Percentiles rank a stretch among this genome's conserved stretches.
Evolutionary conservation across 2,329 filamentous ascomycete genomes (phyloP).

Genomic region (Tolypocladium capitatum): DNA sequence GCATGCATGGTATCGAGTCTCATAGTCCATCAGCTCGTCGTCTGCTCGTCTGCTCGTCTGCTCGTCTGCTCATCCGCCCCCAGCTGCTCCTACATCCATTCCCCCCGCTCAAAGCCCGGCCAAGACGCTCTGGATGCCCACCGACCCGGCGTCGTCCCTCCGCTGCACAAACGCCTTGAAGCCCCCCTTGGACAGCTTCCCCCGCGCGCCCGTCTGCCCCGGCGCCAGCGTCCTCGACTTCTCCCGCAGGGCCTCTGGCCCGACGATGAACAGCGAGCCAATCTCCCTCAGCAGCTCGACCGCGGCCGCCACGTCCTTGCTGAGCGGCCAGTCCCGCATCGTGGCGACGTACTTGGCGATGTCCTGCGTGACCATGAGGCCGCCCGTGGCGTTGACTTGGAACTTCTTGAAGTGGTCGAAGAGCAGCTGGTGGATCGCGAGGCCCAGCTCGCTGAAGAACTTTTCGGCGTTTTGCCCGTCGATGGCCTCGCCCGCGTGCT

Average conservation of each 20-base stretch:
- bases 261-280: constrained; percentile 89
- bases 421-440: constrained; percentile 63
- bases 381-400: constrained; percentile 82
- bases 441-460: constrained; percentile 72
- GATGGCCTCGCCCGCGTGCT: constrained; percentile 52
- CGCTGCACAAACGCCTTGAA: constrained; percentile 75
- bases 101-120: constrained; percentile 38
- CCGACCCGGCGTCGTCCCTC: constrained; percentile 69
- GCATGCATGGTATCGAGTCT: constrained; percentile 1
- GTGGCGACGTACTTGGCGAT: constrained; percentile 86
- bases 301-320: constrained; percentile 51
- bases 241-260: constrained; percentile 62
- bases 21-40: background rate
- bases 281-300: constrained; percentile 88
- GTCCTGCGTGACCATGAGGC: constrained; percentile 90
- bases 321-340: constrained; percentile 67
- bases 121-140: constrained; percentile 73
- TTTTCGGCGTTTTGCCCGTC: constrained; percentile 73
- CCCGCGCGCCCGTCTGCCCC: constrained; percentile 28
- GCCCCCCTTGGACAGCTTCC: constrained; percentile 50
- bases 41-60: too few relatives aligned
- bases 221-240: constrained; percentile 46
- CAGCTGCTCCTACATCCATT: background rate
- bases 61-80: too few relatives aligned
- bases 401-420: constrained; percentile 94